phyloP scores from a whole-genome alignment of 345 rosid species.

The Lenwebbia sp. region DNA sequence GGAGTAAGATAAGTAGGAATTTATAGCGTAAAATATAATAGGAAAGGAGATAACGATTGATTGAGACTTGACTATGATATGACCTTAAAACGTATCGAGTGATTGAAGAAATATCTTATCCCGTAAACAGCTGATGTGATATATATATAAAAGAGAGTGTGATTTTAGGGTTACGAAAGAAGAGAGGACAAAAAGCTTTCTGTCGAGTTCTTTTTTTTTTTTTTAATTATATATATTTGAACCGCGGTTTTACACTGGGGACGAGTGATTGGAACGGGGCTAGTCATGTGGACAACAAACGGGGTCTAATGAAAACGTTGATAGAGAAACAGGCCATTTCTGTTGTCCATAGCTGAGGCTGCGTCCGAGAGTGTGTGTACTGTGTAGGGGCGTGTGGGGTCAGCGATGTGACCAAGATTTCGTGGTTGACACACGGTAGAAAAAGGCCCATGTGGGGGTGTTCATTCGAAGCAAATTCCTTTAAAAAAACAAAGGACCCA shows the following conservation, averaged over 20 bases:
- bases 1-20: neutral
- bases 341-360: neutral
- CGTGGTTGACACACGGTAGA: neutral
- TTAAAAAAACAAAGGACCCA: neutral
- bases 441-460: slow-evolving; percentile 1
- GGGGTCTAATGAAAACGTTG: neutral
- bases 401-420: slow-evolving; percentile 7
- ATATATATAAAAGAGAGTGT: neutral
- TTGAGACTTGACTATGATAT: neutral
- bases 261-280: neutral
- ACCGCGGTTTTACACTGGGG: neutral
- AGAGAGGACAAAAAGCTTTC: neutral
- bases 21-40: neutral
- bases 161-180: neutral
- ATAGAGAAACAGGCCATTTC: neutral
- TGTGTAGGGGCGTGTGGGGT: neutral
- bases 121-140: neutral
- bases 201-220: neutral
- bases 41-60: neutral
- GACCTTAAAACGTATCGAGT: neutral
- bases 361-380: neutral
- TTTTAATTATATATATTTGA: too few species aligned
- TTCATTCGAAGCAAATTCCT: neutral
- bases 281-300: neutral
- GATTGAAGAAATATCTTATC: neutral